Evolutionary conservation across 768 basidiomycete species (phyloP).

Genomic region (Trametes coccinea): DNA sequence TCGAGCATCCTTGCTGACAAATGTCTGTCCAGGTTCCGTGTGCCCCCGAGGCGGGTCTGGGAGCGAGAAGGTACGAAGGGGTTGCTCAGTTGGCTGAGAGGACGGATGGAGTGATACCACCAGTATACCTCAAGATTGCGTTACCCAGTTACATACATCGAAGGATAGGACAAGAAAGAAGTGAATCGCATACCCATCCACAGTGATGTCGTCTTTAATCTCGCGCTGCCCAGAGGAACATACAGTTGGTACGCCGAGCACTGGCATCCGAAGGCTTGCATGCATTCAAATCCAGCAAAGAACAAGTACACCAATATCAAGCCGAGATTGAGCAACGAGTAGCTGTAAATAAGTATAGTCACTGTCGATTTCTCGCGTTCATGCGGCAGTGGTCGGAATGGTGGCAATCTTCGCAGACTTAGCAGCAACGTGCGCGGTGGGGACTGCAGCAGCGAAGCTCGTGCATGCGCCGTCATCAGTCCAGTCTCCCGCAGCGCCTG

Average conservation of each 20-base stretch:
- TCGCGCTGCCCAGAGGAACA: too few species aligned
- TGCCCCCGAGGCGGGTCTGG: conserved; percentile 80
- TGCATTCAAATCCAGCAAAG: too few species aligned
- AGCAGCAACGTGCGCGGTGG: conserved; percentile 7
- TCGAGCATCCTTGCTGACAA: not conserved
- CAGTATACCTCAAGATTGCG: not conserved
- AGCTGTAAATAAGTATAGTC: not conserved
- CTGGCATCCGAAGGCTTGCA: too few species aligned
- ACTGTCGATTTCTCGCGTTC: not conserved
- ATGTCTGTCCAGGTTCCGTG: conserved; percentile 60
- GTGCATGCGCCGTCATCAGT: conserved; percentile 29
- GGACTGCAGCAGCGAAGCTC: conserved; percentile 10
- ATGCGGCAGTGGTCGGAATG: conserved; percentile 5
- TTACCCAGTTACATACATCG: not conserved
- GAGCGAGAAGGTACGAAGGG: conserved; percentile 87
- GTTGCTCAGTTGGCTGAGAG: conserved; percentile 74
- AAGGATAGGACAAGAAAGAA: not conserved
- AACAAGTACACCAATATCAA: not conserved
- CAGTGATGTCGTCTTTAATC: too few species aligned
- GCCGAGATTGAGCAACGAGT: not conserved
- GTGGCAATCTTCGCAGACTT: not conserved
- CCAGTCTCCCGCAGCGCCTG: conserved; percentile 31
- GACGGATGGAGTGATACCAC: conserved; percentile 57
- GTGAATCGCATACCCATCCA: not conserved
- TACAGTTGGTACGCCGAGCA: too few species aligned